These are phyloP conservation scores for Hypomyces rosellus DNA, from an alignment of 2,329 filamentous ascomycete genomes.

Conservation along the genomic window DNA sequence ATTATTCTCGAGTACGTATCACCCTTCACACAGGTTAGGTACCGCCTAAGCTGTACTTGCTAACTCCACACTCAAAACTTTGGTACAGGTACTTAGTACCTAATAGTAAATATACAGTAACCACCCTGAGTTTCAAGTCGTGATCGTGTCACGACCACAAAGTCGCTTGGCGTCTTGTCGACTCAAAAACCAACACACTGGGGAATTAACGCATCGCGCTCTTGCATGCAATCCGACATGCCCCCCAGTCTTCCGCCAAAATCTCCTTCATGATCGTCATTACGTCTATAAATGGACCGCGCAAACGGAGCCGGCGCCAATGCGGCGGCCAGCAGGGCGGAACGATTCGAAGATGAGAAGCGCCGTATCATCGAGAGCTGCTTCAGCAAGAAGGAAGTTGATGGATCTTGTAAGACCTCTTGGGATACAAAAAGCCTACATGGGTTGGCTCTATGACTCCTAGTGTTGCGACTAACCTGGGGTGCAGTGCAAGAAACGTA, in stretches of 20 bases:
- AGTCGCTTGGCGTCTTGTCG: neutral
- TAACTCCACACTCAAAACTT: too few species aligned
- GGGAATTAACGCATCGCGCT: neutral
- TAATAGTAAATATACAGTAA: too few species aligned
- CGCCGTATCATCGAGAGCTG: conserved; percentile 89
- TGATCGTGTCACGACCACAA: neutral
- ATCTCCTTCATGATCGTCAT: conserved; percentile 1
- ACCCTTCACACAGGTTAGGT: too few species aligned
- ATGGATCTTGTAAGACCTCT: conserved; percentile 69
- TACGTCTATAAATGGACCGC: conserved; percentile 31
- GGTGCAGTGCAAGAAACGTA: conserved; percentile 67
- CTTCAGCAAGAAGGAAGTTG: conserved; percentile 82
- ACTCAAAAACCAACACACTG: neutral
- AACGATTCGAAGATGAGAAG: conserved; percentile 96
- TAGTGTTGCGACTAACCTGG: conserved; percentile 11
- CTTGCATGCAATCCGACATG: neutral
- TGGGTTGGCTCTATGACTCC: neutral
- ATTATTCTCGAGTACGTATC: too few species aligned
- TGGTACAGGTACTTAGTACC: too few species aligned
- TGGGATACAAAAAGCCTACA: neutral
- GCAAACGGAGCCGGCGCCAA: conserved; percentile 31
- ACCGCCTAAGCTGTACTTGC: too few species aligned
- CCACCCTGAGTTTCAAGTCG: neutral
- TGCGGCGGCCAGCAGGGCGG: conserved; percentile 47
- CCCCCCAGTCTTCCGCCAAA: neutral